phyloP scores from a whole-genome alignment of 345 rosid genomes.

The Anacardium occidentale region DNA sequence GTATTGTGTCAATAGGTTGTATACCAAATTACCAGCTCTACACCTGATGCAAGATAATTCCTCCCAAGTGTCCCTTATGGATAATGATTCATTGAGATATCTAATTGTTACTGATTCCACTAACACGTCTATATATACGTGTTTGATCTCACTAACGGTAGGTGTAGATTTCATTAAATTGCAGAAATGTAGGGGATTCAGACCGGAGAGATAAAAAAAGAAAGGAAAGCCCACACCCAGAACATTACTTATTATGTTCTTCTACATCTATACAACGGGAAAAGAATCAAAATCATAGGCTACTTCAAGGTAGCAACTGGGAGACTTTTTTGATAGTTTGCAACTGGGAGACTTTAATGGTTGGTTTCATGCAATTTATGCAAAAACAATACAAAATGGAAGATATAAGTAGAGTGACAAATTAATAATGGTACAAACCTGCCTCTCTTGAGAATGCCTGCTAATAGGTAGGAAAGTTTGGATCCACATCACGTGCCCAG shows the following conservation, averaged over 20 bases:
- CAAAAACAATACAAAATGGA: background rate
- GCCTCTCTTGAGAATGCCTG: background rate
- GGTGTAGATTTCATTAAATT: too few relatives aligned
- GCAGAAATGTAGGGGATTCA: too few relatives aligned
- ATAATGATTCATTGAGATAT: too few relatives aligned
- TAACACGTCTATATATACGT: too few relatives aligned
- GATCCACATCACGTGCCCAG: conserved; percentile 79
- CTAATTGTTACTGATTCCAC: too few relatives aligned
- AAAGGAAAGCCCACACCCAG: background rate
- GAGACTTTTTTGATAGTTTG: background rate
- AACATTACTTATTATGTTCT: background rate
- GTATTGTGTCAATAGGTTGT: too few relatives aligned
- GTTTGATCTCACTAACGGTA: too few relatives aligned
- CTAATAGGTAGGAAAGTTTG: conserved; percentile 74
- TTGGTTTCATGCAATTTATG: background rate
- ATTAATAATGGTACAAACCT: background rate
- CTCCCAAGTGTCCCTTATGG: too few relatives aligned
- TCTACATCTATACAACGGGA: background rate
- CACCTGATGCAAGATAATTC: too few relatives aligned
- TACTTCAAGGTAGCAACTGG: background rate
- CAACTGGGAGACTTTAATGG: too few relatives aligned
- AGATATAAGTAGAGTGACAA: background rate
- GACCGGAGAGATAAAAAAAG: too few relatives aligned
- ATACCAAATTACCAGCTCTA: too few relatives aligned
- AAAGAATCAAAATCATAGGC: background rate